Percentiles rank a stretch among this genome's conserved stretches.
Conservation (phyloP, 495 filamentous ascomycete genomes). For the Aspergillus haitiensis region DNA sequence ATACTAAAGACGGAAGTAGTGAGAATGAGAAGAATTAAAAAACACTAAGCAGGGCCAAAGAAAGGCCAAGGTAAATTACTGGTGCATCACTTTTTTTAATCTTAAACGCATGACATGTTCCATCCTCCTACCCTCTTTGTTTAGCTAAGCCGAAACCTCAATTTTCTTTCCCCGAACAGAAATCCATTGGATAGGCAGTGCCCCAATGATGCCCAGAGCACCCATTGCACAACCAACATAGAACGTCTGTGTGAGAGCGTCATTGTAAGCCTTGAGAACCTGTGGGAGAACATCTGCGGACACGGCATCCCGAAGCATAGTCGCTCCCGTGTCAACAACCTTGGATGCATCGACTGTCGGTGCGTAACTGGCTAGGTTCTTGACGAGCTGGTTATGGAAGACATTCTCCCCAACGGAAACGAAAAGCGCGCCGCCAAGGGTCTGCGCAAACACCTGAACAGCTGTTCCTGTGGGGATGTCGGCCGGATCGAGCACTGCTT, state of each 20-base stretch:
- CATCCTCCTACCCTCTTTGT: not conserved
- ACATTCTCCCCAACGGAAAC: slow-evolving; percentile 75
- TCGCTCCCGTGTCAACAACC: slow-evolving; percentile 66
- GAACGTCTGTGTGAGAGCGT: slow-evolving; percentile 66
- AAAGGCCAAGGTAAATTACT: not conserved
- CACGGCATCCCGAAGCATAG: slow-evolving; percentile 56
- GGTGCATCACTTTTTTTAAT: too few relatives aligned
- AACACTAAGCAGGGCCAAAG: not conserved
- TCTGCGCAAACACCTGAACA: slow-evolving; percentile 68
- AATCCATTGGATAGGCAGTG: slow-evolving; percentile 69
- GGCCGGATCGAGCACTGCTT: slow-evolving; percentile 59
- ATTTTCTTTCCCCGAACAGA: slow-evolving; percentile 84
- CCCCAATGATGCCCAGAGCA: slow-evolving; percentile 60
- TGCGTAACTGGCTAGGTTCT: slow-evolving; percentile 51
- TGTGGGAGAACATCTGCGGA: slow-evolving; percentile 44
- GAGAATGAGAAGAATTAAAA: not conserved
- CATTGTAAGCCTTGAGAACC: slow-evolving; percentile 70
- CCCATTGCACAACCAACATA: slow-evolving; percentile 67
- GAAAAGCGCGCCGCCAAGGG: slow-evolving; percentile 70
- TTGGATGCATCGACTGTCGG: slow-evolving; percentile 51
- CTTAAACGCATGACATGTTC: too few relatives aligned
- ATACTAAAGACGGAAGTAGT: not conserved
- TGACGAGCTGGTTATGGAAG: slow-evolving; percentile 68
- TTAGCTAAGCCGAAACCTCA: slow-evolving; percentile 52
- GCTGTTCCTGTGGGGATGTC: slow-evolving; percentile 70